Conservation (phyloP, 1,139 yeast genomes). For the Taphrina deformans region DNA sequence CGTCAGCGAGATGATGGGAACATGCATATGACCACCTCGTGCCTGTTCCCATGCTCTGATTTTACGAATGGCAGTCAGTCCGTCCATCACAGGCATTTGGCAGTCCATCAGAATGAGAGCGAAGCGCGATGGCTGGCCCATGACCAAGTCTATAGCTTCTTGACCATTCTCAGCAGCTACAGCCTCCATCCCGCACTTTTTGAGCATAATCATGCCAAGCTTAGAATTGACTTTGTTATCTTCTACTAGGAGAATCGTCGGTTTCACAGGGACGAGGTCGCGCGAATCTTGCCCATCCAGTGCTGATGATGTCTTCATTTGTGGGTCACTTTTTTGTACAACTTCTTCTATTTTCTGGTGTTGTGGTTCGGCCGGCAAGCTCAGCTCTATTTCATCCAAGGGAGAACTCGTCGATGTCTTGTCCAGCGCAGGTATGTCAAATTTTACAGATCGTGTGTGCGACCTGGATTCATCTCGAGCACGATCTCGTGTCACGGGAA, state of each 20-base stretch:
- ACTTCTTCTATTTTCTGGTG: background rate
- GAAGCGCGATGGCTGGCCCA: conserved; percentile 46
- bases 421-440: conserved; percentile 4
- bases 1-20: conserved; percentile 88
- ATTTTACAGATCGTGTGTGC: conserved; percentile 8
- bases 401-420: background rate
- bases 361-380: background rate
- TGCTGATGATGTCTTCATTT: background rate
- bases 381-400: background rate
- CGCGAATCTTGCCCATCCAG: background rate
- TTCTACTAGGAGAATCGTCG: conserved; percentile 80
- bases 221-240: conserved; percentile 90
- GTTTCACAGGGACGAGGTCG: conserved; percentile 39
- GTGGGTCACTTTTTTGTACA: background rate
- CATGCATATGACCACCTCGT: conserved; percentile 47
- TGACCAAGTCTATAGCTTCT: conserved; percentile 65
- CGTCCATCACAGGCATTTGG: conserved; percentile 93
- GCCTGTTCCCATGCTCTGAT: conserved; percentile 60
- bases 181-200: conserved; percentile 70
- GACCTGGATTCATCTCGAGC: conserved; percentile 11
- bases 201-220: conserved; percentile 80
- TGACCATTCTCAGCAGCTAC: conserved; percentile 86
- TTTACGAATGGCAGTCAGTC: conserved; percentile 73
- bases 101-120: conserved; percentile 92
- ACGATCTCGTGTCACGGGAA: conserved; percentile 21